A percentile compares a stretch with the other conserved stretches of the same genome.
These are phyloP conservation scores for Saccharomycopsis babjevae DNA, from an alignment of 805 yeast genomes.

Conservation along the genomic window DNA sequence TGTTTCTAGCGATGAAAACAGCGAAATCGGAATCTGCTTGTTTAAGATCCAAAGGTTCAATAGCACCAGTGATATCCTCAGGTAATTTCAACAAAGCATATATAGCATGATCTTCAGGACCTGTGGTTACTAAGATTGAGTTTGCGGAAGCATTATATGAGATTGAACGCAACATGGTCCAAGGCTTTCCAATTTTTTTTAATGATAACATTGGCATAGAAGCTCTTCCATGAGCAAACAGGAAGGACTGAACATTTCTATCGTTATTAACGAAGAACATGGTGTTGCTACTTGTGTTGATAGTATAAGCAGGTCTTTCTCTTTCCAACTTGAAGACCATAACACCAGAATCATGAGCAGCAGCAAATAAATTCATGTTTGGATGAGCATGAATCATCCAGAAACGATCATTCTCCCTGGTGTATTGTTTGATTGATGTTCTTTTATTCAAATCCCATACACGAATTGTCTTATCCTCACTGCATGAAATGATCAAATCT, in stretches of 20 bases:
- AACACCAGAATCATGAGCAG: slow-evolving; percentile 94
- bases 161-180: slow-evolving; percentile 76
- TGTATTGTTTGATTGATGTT: slow-evolving; percentile 86
- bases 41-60: slow-evolving; percentile 74
- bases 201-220: slow-evolving; percentile 75
- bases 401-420: slow-evolving; percentile 88
- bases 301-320: slow-evolving; percentile 87
- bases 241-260: slow-evolving; percentile 76
- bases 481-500: slow-evolving; percentile 83
- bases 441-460: slow-evolving; percentile 95
- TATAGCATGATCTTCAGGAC: slow-evolving; percentile 52
- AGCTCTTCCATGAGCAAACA: slow-evolving; percentile 50
- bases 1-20: slow-evolving; percentile 84
- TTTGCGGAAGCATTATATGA: slow-evolving; percentile 91
- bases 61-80: slow-evolving; percentile 70
- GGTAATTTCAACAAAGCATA: slow-evolving; percentile 75
- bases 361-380: slow-evolving; percentile 81
- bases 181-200: slow-evolving; percentile 73
- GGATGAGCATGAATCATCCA: slow-evolving; percentile 92
- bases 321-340: slow-evolving; percentile 96
- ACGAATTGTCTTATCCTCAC: slow-evolving; percentile 93
- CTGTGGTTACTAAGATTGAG: slow-evolving; percentile 72
- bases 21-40: slow-evolving; percentile 82
- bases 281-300: slow-evolving; percentile 50
- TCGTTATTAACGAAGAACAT: slow-evolving; percentile 71